phyloP scores from a whole-genome alignment of 129 eudicot genomes.

The Solidago caesia region DNA sequence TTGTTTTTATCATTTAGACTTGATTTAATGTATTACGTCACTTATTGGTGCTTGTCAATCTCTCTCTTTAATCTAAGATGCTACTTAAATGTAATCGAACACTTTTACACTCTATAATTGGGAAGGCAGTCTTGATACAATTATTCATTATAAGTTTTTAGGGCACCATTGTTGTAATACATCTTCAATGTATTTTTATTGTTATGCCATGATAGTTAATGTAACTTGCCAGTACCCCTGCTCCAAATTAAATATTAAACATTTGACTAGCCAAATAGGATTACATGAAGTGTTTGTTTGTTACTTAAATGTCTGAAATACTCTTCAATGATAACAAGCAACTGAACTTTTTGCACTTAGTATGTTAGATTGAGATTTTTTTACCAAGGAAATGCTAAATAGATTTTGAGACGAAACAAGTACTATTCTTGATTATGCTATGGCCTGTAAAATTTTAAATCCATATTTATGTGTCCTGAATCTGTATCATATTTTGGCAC shows the following conservation, averaged over 20 bases:
- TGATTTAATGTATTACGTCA: too few species aligned
- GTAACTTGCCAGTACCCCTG: not conserved
- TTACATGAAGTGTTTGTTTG: too few species aligned
- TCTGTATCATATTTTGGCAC: not conserved
- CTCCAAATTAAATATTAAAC: not conserved
- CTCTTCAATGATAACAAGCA: not conserved
- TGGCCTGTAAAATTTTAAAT: not conserved
- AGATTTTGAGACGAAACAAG: not conserved
- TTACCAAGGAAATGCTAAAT: not conserved
- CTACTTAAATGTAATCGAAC: too few species aligned
- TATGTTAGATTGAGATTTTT: not conserved
- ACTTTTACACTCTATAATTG: too few species aligned
- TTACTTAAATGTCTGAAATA: not conserved
- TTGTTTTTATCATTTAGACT: too few species aligned
- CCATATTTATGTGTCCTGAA: not conserved
- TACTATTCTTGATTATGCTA: not conserved
- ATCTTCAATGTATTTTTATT: not conserved
- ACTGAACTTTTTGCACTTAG: not conserved
- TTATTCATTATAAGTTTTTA: too few species aligned
- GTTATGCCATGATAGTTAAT: slow-evolving; percentile 2
- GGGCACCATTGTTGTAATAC: not conserved
- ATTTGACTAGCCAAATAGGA: not conserved
- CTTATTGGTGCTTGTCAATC: too few species aligned
- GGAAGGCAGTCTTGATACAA: too few species aligned
- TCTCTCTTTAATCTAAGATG: too few species aligned